Percentiles rank a stretch among this genome's conserved stretches.
phyloP scores from a whole-genome alignment of 768 basidiomycete genomes.

The Agaricus bisporus region DNA sequence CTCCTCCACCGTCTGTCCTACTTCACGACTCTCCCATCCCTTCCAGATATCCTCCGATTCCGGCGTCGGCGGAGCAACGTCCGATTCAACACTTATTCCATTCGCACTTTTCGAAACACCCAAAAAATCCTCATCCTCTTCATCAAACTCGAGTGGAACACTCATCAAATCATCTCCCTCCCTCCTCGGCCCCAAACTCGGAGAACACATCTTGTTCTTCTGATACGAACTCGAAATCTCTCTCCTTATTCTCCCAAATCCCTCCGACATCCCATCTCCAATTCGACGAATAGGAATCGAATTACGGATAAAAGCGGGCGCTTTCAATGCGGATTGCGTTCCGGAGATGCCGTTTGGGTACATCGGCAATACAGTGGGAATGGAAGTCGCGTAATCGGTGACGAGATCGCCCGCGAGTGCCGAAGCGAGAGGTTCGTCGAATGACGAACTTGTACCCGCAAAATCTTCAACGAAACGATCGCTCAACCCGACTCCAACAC shows the following conservation, averaged over 20 bases:
- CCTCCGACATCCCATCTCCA: slow-evolving; percentile 52
- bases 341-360: slow-evolving; percentile 64
- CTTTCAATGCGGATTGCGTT: slow-evolving; percentile 10
- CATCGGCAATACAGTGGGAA: slow-evolving; percentile 58
- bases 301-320: slow-evolving; percentile 16
- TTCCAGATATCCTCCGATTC: slow-evolving; percentile 27
- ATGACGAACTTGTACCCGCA: slow-evolving; percentile 41
- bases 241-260: slow-evolving; percentile 51
- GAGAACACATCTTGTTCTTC: slow-evolving; percentile 32
- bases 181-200: slow-evolving; percentile 25
- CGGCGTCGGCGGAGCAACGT: slow-evolving; percentile 8
- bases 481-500: slow-evolving; percentile 18
- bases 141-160: slow-evolving; percentile 56
- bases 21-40: slow-evolving; percentile 39
- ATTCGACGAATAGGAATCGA: slow-evolving; percentile 54
- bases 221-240: slow-evolving; percentile 38
- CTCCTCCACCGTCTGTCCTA: slow-evolving; percentile 42
- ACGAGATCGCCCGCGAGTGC: slow-evolving; percentile 62
- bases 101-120: slow-evolving; percentile 13
- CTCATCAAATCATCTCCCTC: slow-evolving; percentile 16
- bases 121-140: slow-evolving; percentile 61
- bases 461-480: slow-evolving; percentile 53
- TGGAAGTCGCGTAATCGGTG: slow-evolving; percentile 33
- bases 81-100: slow-evolving; percentile 24
- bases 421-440: slow-evolving; percentile 74